phyloP scores from a whole-genome alignment of 2,329 filamentous ascomycete genomes.

The Niveomyces coronatus region DNA sequence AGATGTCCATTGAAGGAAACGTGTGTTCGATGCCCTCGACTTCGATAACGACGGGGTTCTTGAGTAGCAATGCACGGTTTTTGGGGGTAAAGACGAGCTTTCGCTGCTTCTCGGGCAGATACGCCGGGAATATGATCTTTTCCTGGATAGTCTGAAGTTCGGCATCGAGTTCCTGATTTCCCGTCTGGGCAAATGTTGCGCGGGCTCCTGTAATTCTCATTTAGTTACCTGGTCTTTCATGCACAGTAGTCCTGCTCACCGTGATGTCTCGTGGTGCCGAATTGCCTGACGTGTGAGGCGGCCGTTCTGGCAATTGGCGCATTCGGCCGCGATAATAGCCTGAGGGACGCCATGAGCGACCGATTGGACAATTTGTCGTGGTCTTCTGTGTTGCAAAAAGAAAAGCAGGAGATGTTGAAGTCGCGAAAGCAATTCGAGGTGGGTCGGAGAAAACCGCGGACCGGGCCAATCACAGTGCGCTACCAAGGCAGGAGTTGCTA shows the following conservation, averaged over 20 bases:
- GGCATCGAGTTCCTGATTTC: slow-evolving; percentile 41
- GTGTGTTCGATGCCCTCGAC: slow-evolving; percentile 45
- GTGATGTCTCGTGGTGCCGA: slow-evolving; percentile 5
- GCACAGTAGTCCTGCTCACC: slow-evolving; percentile 1
- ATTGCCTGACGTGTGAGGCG: slow-evolving; percentile 1
- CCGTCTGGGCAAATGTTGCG: slow-evolving; percentile 39
- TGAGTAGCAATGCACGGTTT: slow-evolving; percentile 36
- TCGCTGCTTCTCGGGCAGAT: slow-evolving; percentile 43
- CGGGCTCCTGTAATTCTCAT: slow-evolving; percentile 19
- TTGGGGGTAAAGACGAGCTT: slow-evolving; percentile 40
- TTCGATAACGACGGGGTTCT: slow-evolving; percentile 47
- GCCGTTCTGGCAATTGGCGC: not conserved
- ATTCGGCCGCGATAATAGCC: slow-evolving; percentile 1
- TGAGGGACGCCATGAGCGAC: slow-evolving; percentile 3
- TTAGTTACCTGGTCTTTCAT: slow-evolving; percentile 10
- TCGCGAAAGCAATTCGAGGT: slow-evolving; percentile 10
- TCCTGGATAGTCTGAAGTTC: slow-evolving; percentile 43
- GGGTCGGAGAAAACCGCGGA: slow-evolving; percentile 20
- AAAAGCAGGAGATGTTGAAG: slow-evolving; percentile 11
- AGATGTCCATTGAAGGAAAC: slow-evolving; percentile 37
- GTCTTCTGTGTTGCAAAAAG: not conserved
- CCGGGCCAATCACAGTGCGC: slow-evolving; percentile 26
- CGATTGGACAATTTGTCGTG: slow-evolving; percentile 7
- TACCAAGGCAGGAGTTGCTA: too few species aligned
- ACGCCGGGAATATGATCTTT: slow-evolving; percentile 51